Evolutionary conservation across 140 eudicot species (phyloP), one percentile per base, ranked within the genome.

Genomic region (Bidens hawaiensis): DNA sequence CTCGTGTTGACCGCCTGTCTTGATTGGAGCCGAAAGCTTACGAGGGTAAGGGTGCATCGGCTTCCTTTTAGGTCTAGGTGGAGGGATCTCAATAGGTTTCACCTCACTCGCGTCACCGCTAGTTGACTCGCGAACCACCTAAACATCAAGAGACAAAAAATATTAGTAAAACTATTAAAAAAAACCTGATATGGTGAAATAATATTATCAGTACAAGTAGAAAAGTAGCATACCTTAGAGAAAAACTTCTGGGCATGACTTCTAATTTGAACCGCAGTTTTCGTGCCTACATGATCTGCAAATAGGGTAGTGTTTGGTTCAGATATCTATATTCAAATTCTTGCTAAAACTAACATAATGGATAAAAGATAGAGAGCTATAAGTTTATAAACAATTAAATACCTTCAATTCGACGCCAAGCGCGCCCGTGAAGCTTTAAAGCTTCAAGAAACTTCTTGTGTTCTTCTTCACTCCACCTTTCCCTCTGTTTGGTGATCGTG

Each of bases 191-290:
- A n/a, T n/a, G n/a, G n/a, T n/a, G n/a, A n/a, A n/a, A n/a, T n/a
- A n/a, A n/a, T n/a, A n/a, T n/a, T 3, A 4, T 31, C n/a, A 15
- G 17, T 18, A 11, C 30, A 23, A 47, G 36, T 60, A 18, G 28
- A 55, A 19, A n/a, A n/a, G n/a, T 23, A 24, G 41, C 14, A 36
- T 12, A 74, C 78, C 98, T 91, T 91, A 45, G 95, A 69, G 78
- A 91, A 91, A 75, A 82, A 91, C 43, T 91, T 91, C 64, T 91
- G 98, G 62, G 98, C 98, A 76, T 91, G 98, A 73, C 98, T 91
- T 79, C 33, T 28, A 28, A 28, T 28, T 28, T 28, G 98, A 28
- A 28, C 33, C 2, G 5, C 33, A 28, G 33, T 28, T 28, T 28
- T 28, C 33, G 5, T 28, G 33, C 33, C 33, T 62, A 28, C 33